Evolutionary conservation across 2,329 filamentous ascomycete genomes (phyloP).

Genomic region (Aspergillus spinulosporus): DNA sequence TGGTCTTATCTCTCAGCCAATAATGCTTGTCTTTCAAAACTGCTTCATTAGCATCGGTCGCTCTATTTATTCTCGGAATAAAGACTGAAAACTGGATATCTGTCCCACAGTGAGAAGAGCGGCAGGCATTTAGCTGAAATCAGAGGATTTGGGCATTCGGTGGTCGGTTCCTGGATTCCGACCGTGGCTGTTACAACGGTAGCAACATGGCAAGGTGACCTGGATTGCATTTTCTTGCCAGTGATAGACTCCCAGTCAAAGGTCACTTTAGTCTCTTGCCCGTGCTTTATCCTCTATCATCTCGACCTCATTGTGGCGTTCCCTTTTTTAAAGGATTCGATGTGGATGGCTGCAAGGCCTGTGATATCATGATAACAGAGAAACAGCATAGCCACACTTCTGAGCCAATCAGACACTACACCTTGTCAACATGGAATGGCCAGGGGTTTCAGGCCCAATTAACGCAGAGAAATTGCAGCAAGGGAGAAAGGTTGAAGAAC

Average conservation of each 20-base stretch:
- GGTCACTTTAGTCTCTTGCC: not conserved
- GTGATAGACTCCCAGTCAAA: not conserved
- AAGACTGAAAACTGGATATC: too few species aligned
- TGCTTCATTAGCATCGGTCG: not conserved
- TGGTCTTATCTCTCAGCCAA: conserved; percentile 18
- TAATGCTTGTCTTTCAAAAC: conserved; percentile 16
- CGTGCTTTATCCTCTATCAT: not conserved
- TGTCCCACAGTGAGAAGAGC: too few species aligned
- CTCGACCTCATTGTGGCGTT: not conserved
- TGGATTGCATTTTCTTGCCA: not conserved
- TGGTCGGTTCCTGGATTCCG: not conserved
- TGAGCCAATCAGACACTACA: not conserved
- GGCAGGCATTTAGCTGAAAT: too few species aligned
- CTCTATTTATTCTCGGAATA: not conserved
- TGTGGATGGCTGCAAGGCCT: not conserved
- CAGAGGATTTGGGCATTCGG: too few species aligned
- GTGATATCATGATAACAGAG: conserved; percentile 2
- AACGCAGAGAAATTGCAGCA: not conserved
- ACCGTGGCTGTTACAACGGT: not conserved
- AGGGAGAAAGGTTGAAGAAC: not conserved
- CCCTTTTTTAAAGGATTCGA: not conserved
- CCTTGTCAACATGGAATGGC: not conserved
- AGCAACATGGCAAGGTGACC: too few species aligned
- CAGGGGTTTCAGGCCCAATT: conserved; percentile 6
- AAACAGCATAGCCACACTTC: conserved; percentile 9